These are phyloP conservation scores for Crithidia mellificae DNA, from an alignment of 208 protist species.

Conservation along the genomic window DNA sequence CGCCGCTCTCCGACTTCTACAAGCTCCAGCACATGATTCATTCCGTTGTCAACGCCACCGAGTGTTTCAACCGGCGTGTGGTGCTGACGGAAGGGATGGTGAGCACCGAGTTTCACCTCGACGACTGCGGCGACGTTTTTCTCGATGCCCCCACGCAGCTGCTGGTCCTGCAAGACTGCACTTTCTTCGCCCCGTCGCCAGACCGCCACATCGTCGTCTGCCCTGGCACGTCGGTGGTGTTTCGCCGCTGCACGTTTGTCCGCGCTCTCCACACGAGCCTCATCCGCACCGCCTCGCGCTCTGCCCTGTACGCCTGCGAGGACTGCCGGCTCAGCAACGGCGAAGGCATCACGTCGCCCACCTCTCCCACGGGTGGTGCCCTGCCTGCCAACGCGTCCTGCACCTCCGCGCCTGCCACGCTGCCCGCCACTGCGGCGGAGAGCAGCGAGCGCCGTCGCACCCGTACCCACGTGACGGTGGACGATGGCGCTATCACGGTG, in stretches of 20 bases:
- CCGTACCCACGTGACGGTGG: constrained; percentile 24
- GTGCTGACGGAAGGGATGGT: constrained; percentile 10
- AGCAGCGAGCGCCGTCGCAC: neutral
- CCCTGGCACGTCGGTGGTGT: constrained; percentile 53
- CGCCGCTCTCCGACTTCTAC: constrained; percentile 18
- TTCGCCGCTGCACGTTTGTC: constrained; percentile 49
- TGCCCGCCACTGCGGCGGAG: neutral
- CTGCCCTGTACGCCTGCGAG: constrained; percentile 28
- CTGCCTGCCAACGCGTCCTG: neutral
- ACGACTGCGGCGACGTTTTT: constrained; percentile 43
- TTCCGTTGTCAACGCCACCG: neutral
- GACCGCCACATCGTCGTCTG: constrained; percentile 43
- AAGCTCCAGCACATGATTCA: constrained; percentile 27
- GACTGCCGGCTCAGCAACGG: constrained; percentile 21
- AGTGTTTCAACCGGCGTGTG: constrained; percentile 21
- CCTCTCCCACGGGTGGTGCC: neutral
- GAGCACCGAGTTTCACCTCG: constrained; percentile 37
- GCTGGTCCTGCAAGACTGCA: constrained; percentile 51
- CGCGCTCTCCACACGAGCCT: constrained; percentile 19
- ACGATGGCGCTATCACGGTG: constrained; percentile 21
- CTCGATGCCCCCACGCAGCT: constrained; percentile 47
- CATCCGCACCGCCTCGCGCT: constrained; percentile 17
- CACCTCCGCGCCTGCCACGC: too few relatives aligned
- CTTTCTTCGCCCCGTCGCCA: constrained; percentile 29
- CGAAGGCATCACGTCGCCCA: neutral